Conservation (phyloP, 768 basidiomycete species). For the Antrodiella citrinella region DNA sequence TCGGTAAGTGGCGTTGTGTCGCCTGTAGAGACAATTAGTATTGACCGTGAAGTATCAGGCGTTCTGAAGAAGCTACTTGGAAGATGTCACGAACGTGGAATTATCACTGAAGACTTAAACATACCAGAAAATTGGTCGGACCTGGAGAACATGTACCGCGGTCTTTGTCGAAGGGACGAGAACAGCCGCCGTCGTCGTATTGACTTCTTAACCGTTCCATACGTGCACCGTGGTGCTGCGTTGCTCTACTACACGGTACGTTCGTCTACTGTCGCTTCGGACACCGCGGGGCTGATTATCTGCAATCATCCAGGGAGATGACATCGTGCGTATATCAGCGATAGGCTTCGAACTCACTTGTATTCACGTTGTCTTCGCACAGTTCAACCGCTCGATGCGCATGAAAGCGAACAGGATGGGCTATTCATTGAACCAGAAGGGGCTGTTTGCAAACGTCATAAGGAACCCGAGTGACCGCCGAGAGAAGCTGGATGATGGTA, state of each 20-base stretch:
- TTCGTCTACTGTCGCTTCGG: slow-evolving; percentile 1
- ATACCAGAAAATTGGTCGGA: slow-evolving; percentile 58
- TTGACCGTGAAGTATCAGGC: too few relatives aligned
- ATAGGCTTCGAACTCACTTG: not conserved
- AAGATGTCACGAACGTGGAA: slow-evolving; percentile 26
- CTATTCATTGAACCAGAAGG: slow-evolving; percentile 83
- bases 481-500: slow-evolving; percentile 56
- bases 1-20: slow-evolving; percentile 32
- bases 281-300: not conserved
- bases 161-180: slow-evolving; percentile 48
- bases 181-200: slow-evolving; percentile 58
- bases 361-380: too few relatives aligned
- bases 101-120: slow-evolving; percentile 78
- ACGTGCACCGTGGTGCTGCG: slow-evolving; percentile 71
- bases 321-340: slow-evolving; percentile 72
- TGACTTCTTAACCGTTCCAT: slow-evolving; percentile 82
- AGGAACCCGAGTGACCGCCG: slow-evolving; percentile 58
- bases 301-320: slow-evolving; percentile 62
- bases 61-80: not conserved
- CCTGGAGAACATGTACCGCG: slow-evolving; percentile 75
- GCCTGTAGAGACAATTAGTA: too few relatives aligned
- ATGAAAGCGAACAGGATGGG: slow-evolving; percentile 76
- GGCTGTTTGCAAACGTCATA: slow-evolving; percentile 64
- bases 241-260: slow-evolving; percentile 86
- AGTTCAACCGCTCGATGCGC: slow-evolving; percentile 90